Conservation (phyloP, 306 rosid species). For the Canavalia gladiata region DNA sequence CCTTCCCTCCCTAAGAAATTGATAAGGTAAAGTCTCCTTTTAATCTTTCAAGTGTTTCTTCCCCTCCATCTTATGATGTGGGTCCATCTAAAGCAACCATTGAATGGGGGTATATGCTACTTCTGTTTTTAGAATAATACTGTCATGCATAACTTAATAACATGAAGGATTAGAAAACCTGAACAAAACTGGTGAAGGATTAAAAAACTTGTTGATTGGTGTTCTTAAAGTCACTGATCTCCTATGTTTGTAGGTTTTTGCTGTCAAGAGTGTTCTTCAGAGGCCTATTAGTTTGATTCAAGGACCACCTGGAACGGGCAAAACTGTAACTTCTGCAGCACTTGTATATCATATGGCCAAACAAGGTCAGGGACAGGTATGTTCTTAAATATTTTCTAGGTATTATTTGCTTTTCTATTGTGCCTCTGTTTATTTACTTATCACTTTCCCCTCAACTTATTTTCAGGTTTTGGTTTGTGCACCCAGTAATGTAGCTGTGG, state of each 20-base stretch:
- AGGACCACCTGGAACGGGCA: constrained; percentile 99
- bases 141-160: neutral
- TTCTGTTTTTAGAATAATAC: neutral
- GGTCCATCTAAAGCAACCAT: neutral
- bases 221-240: constrained; percentile 21
- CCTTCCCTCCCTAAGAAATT: neutral
- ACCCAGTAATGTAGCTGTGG: constrained; percentile 98
- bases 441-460: neutral
- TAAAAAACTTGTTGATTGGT: neutral
- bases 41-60: neutral
- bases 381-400: neutral
- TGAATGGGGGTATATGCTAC: constrained; percentile 14
- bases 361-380: constrained; percentile 99
- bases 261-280: constrained; percentile 98
- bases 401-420: neutral
- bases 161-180: neutral
- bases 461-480: constrained; percentile 97
- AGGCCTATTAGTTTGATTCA: constrained; percentile 99
- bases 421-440: neutral
- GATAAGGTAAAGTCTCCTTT: neutral
- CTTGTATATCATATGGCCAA: constrained; percentile 99
- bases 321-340: constrained; percentile 99
- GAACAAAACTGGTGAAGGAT: neutral
- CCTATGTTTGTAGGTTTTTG: constrained; percentile 74
- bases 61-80: neutral